These are phyloP conservation scores for Ciborinia camelliae DNA, from an alignment of 2,329 filamentous ascomycete genomes.

Conservation along the genomic window DNA sequence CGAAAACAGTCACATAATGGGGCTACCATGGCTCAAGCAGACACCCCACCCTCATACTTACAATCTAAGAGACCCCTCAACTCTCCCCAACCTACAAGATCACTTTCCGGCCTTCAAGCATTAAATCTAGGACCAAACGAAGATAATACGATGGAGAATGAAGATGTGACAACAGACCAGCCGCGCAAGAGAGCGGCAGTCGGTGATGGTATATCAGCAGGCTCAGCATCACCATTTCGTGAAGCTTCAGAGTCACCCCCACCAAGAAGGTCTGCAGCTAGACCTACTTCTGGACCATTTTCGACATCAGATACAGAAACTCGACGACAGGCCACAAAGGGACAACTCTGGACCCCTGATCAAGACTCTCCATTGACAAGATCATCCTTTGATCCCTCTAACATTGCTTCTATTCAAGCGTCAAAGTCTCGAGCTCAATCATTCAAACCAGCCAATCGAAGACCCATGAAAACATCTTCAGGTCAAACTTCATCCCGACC, in stretches of 20 bases:
- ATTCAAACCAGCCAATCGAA: conserved; percentile 24
- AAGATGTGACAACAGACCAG: conserved; percentile 24
- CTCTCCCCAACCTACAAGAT: conserved; percentile 19
- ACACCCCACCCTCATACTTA: conserved; percentile 19
- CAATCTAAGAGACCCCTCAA: conserved; percentile 24
- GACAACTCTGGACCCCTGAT: conserved; percentile 33
- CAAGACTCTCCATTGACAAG: conserved; percentile 24
- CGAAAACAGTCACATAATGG: conserved; percentile 23
- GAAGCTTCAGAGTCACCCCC: conserved; percentile 28
- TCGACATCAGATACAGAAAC: conserved; percentile 20
- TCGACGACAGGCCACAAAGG: conserved; percentile 23
- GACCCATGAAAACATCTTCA: conserved; percentile 15
- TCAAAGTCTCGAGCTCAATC: conserved; percentile 26
- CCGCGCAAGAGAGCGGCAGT: conserved; percentile 32
- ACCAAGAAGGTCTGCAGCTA: conserved; percentile 28
- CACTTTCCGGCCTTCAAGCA: conserved; percentile 25
- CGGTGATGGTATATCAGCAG: conserved; percentile 34
- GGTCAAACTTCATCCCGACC: conserved; percentile 12
- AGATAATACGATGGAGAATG: conserved; percentile 29
- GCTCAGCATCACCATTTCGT: conserved; percentile 29
- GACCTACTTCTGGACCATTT: conserved; percentile 26
- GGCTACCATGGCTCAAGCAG: neutral
- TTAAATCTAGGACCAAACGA: conserved; percentile 28
- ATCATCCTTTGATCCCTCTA: conserved; percentile 31
- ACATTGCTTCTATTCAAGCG: conserved; percentile 31